Base-by-base conservation (phyloP, 768 basidiomycete genomes). In the Suillus weaverae region DNA sequence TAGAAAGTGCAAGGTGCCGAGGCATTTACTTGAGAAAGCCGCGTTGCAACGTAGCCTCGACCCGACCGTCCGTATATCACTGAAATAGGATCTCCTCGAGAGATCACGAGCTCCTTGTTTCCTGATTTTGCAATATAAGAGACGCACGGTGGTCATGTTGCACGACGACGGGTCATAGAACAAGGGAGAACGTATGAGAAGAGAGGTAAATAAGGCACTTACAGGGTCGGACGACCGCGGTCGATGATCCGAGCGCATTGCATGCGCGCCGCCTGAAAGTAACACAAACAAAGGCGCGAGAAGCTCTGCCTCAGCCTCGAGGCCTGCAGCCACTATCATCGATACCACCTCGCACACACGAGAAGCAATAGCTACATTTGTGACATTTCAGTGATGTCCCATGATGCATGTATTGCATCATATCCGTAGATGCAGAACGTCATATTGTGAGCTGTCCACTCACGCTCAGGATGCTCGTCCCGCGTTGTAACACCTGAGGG, bases 141-240 rank as follows among this genome's bases (percentile, higher is more conserved):
- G 6, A 55, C 13, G n/a, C 18, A 8, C n/a, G 14, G 22, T 39
- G 22, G 22, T 57, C 55, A 22, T n/a, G n/a, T 14, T 22, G 13
- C 14, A 36, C 54, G 2, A 13, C 14, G 8, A 4, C 10, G 44
- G 13, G 33, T 55, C 54, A 22, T 22, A 38, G 55, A 56, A 38
- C 36, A 11, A 22, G 55, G 10, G 11, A 2, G 14, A 22, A 30
- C 50, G 30, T 60, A 32, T 20, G 61, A 35, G 30, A 54, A 63
- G 60, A 54, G 16, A 35, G 26, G 60, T 13, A 7, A 43, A 62
- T 38, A 41, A 48, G 32, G 48, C 44, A 32, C 36, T 16, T 39
- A 59, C 55, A 48, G 43, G 62, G 41, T 69, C 64, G 62, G 62
- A 67, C 39, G 4, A 54, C 66, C 66, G 64, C 66, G 69, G 70